Percentiles rank a stretch among this genome's conserved stretches.
Evolutionary conservation across 2,329 filamentous ascomycete genomes (phyloP).

Genomic region (Penicillium sp.): DNA sequence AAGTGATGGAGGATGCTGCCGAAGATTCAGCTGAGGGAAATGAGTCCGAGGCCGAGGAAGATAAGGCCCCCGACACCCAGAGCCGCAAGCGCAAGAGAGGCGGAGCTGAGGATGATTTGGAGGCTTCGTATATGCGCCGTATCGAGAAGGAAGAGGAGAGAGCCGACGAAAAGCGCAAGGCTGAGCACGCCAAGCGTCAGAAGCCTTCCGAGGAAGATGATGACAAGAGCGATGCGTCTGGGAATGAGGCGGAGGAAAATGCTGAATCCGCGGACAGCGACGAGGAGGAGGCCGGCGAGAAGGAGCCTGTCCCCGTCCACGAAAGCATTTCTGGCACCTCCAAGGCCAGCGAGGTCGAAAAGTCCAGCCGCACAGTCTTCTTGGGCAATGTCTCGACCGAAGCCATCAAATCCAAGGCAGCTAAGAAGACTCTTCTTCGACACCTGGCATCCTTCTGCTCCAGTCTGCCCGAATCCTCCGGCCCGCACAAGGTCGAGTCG

Average conservation of each 20-base stretch:
- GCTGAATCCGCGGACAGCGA: conserved; percentile 35
- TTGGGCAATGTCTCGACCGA: conserved; percentile 84
- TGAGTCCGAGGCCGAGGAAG: conserved; percentile 54
- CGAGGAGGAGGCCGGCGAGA: conserved; percentile 32
- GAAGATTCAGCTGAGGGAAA: conserved; percentile 45
- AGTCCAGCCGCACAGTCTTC: conserved; percentile 88
- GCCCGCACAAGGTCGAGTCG: conserved; percentile 77
- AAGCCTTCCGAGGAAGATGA: conserved; percentile 39
- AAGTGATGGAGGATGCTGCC: conserved; percentile 46
- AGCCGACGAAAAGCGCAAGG: conserved; percentile 36
- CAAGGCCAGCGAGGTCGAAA: conserved; percentile 66
- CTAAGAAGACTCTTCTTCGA: conserved; percentile 73
- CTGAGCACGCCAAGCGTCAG: conserved; percentile 41
- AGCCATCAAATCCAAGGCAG: conserved; percentile 78
- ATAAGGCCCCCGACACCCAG: conserved; percentile 20
- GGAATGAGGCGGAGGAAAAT: conserved; percentile 24
- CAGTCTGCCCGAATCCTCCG: conserved; percentile 50
- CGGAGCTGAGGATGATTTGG: conserved; percentile 49
- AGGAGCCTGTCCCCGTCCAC: conserved; percentile 38
- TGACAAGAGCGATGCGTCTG: conserved; percentile 30
- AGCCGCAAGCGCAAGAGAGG: conserved; percentile 58
- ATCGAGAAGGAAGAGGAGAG: conserved; percentile 46
- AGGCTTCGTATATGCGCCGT: conserved; percentile 47
- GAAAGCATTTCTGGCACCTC: conserved; percentile 39
- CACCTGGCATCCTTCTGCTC: conserved; percentile 77